A percentile compares a stretch with the other conserved stretches of the same genome.
Evolutionary conservation across 495 filamentous ascomycete genomes (phyloP).

Genomic region (Aspergillus funiculosus): DNA sequence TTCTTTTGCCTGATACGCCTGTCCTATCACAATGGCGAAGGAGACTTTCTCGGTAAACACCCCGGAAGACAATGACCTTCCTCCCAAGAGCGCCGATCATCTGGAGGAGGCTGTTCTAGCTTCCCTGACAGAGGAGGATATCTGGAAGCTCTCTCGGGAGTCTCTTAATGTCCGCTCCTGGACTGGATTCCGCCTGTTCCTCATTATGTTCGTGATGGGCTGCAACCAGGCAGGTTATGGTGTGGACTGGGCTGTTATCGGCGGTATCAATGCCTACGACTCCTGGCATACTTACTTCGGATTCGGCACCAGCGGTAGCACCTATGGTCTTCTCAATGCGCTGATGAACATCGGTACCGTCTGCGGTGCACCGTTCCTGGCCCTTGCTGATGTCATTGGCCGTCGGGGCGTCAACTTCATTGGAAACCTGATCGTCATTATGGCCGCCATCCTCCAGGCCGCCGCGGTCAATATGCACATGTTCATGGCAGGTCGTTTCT

Average conservation of each 20-base stretch:
- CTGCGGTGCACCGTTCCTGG: conserved; percentile 34
- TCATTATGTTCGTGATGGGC: conserved; percentile 38
- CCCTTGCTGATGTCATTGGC: conserved; percentile 35
- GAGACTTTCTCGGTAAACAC: not conserved
- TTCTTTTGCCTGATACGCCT: no score
- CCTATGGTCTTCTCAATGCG: conserved; percentile 32
- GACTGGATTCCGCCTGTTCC: conserved; percentile 29
- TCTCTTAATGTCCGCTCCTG: conserved; percentile 28
- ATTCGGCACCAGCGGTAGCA: conserved; percentile 25
- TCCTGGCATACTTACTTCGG: conserved; percentile 33
- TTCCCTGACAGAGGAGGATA: conserved; percentile 36
- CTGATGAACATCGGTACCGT: conserved; percentile 38
- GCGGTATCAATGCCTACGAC: conserved; percentile 30
- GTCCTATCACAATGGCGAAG: conserved; percentile 7
- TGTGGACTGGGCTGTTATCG: conserved; percentile 40
- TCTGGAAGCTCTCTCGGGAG: conserved; percentile 29
- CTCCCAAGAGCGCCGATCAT: conserved; percentile 18
- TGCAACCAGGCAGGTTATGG: conserved; percentile 41
- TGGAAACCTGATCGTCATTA: conserved; percentile 36
- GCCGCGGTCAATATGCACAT: conserved; percentile 27
- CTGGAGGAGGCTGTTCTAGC: conserved; percentile 34
- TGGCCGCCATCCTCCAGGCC: conserved; percentile 36
- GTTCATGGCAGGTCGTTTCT: conserved; percentile 40
- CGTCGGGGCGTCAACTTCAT: conserved; percentile 37
- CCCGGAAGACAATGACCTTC: conserved; percentile 11